Evolutionary conservation across 2,329 filamentous ascomycete species (phyloP), one percentile per base, ranked within the genome.

Genomic region (Clarireedia homoeocarpa): DNA sequence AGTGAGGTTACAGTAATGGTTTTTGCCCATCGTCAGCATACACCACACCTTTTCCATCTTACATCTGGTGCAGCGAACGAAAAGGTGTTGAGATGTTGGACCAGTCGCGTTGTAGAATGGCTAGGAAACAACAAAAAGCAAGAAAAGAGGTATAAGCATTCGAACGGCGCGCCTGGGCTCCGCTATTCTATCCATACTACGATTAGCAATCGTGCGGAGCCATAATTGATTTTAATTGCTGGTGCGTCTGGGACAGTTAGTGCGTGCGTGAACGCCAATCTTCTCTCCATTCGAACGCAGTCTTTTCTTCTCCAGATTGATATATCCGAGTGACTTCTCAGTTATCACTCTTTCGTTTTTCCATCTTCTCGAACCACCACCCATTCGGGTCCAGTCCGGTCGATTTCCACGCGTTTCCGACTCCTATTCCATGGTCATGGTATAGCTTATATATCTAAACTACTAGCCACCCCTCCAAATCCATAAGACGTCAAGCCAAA

Each of bases 1-100:
- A 30, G 36, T 42, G 52, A 55, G 46, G 46, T 55, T 55, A 12
- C 52, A 54, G 40, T 40, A 23, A 24, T 34, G 10, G 27, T 14
- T 23, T 52, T 38, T 27, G 15, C 38, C 27, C 23, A 45, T n/a
- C 30, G 42, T 53, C 40, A 48, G 51, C 44, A 48, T 38, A n/a
- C 24, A 45, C 50, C 40, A 53, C 50, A 36, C 30, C 30, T 12
- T 34, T 34, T 34, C 30, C 12, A 4, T 34, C 30, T 34, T 34
- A 34, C 30, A 9, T 34, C 30, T 34, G 10, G 30, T 34, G 30
- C 30, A 9, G 10, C 9, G 30, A 34, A 34, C 30, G 30, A 12
- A 30, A 34, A 34, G 30, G 30, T 4, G 30, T 12, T 10, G 10
- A 9, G 30, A 4, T 34, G 30, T 4, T 34, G 10, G 30, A 34